Base-by-base conservation (phyloP, 75 land plant genomes). In the Pseudotsuga menziesii region DNA sequence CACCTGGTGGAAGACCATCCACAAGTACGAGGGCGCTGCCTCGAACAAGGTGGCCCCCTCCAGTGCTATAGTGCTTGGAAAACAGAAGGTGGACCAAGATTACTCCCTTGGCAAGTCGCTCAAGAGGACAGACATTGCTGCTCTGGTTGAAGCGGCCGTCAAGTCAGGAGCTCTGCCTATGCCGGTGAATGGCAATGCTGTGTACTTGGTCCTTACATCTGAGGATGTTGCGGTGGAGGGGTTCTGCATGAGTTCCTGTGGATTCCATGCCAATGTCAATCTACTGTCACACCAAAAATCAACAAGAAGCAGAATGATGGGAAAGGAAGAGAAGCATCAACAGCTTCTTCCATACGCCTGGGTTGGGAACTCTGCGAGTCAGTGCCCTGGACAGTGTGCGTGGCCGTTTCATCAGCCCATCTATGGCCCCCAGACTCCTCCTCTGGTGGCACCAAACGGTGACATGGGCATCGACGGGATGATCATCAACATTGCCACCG, bases 371-470 rank as follows among this genome's bases (percentile, higher is more conserved):
- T 84, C 94, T 3, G 84, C 74, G 56, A 70, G 56, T 4, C 92
- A 90, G 80, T 92, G 94, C 78, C 89, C 91, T 0, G 94, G 94
- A 2, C 85, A 86, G n/a, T 92, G 94, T 72, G 90, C 94, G 3
- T 92, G 94, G 94, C 93, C 93, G 1, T 91, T 91, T 73, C 85
- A 88, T 73, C 83, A 84, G 78, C 92, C 91, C 26, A 39, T 77
- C 58, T 89, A 84, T 77, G 93, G 93, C 22, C 91, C 93, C 32
- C 88, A 89, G 70, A 60, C 62, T 22, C 88, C 86, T 55, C 91
- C 93, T 2, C 75, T 91, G 64, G 76, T 82, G 25, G 85, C 93
- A 4, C 93, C 93, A 3, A 91, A 91, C 78, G 82, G 76, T 22
- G 91, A 91, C 70, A 86, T 91, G 39, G 94, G 94, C 29, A 56